Percentiles rank a stretch among this genome's conserved stretches.
Evolutionary conservation across 169 alveolate species (phyloP).

Genomic region (Neospora caninum): DNA sequence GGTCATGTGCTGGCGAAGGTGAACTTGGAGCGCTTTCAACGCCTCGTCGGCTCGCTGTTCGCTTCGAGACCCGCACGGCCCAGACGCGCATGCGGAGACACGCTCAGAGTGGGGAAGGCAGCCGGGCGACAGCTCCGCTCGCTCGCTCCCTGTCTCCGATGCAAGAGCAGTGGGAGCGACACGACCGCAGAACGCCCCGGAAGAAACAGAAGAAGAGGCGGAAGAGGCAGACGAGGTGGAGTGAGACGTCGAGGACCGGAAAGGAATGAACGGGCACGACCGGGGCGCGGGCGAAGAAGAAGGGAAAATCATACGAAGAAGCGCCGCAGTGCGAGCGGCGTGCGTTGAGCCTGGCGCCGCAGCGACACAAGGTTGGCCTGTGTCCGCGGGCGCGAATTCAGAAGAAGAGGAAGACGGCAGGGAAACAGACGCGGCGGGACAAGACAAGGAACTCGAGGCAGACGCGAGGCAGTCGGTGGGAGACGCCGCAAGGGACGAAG

Average conservation of each 20-base stretch:
- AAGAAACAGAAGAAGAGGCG: no score
- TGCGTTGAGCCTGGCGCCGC: neutral
- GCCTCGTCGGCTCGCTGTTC: neutral
- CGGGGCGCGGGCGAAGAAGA: neutral
- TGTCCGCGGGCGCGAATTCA: no score
- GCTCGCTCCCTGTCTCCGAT: no score
- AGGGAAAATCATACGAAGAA: neutral
- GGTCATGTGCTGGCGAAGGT: neutral
- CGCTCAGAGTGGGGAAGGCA: no score
- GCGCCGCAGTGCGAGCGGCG: conserved; percentile 8
- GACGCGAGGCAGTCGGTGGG: neutral
- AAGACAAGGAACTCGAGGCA: neutral
- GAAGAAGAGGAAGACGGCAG: no score
- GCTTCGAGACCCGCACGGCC: no score
- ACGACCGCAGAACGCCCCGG: no score
- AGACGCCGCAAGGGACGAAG: neutral
- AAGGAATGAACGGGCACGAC: neutral
- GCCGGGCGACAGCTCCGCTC: no score
- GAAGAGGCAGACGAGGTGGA: no score
- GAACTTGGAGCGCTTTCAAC: neutral
- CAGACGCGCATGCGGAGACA: no score
- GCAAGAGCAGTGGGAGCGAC: no score
- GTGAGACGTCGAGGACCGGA: neutral
- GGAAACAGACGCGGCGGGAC: neutral
- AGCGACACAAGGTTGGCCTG: no score